Base-by-base conservation (phyloP, 2,329 filamentous ascomycete genomes). In the Sordariomycetes sp. region DNA sequence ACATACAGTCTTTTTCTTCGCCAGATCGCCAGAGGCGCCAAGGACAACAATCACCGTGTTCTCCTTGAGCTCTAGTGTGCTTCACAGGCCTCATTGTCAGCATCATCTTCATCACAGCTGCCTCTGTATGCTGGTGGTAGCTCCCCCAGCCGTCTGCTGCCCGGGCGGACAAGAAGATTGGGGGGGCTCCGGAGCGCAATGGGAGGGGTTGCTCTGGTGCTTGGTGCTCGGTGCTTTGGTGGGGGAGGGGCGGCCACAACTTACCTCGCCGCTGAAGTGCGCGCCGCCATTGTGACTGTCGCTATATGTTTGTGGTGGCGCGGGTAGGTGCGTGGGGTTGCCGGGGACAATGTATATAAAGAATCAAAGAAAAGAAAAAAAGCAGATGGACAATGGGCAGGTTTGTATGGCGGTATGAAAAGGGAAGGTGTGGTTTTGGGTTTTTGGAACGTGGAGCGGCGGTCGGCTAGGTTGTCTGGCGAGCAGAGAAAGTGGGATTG, bases 1-100 rank as follows among this genome's bases (percentile, higher is more conserved):
- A 57, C 85, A 72, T 76, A 96, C 91, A 53, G 94, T 99, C 87
- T 99, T 99, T 87, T 99, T 99, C 83, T 99, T 99, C 56, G 94
- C 94, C 65, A 99, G 79, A 80, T 99, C 94, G 69, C 94, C 94
- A 57, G 94, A 99, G 64, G 94, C 94, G 69, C 94, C 94, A 65
- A 99, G 86, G 68, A 99, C 94, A 68, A 99, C 83, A 69, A 99
- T 95, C 71, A 92, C 84, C 64, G 94, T 99, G 82, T 99, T 95
- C 71, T 97, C 90, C 82, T 97, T 99, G 70, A 99, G 87, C 84
- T 99, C 94, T 75, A 95, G 81, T 69, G 84, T 86, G 71, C 90
- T 96, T 72, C 43, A 40, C 40, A 28, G 37, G 32, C 20, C 53
- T 28, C 25, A 32, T 34, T 35, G 56, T 58, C 20, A 58, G 48